A percentile compares a stretch with the other conserved stretches of the same genome.
phyloP scores from a whole-genome alignment of 768 basidiomycete species.

The Tricholomella constricta region DNA sequence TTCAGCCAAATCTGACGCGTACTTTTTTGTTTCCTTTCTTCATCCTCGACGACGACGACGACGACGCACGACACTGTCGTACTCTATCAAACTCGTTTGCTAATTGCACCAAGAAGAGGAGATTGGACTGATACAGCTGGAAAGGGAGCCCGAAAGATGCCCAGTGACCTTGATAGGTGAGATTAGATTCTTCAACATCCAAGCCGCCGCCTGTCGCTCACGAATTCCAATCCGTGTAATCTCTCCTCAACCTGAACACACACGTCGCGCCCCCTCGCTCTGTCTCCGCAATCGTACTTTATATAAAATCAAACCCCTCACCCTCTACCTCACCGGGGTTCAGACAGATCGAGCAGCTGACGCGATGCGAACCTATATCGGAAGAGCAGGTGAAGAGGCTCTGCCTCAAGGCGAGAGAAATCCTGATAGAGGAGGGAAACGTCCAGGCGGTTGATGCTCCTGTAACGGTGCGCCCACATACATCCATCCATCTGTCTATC shows the following conservation, averaged over 20 bases:
- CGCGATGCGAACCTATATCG: constrained; percentile 92
- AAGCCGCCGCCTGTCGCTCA: neutral
- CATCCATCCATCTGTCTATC: constrained; percentile 11
- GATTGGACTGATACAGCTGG: neutral
- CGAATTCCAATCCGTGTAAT: neutral
- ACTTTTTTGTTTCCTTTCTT: constrained; percentile 1
- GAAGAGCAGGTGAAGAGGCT: constrained; percentile 95
- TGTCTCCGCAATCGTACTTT: too few species aligned
- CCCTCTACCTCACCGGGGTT: constrained; percentile 3
- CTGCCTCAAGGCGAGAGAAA: constrained; percentile 95
- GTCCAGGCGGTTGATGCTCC: constrained; percentile 92
- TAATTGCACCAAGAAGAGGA: neutral
- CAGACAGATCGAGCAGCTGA: constrained; percentile 94
- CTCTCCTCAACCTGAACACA: neutral
- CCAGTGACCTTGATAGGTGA: constrained; percentile 29
- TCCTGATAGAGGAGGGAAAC: constrained; percentile 96
- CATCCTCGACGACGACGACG: neutral
- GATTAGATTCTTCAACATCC: neutral
- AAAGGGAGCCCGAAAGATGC: constrained; percentile 12
- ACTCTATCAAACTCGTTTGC: too few species aligned
- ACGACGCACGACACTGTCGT: too few species aligned
- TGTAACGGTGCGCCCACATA: constrained; percentile 70
- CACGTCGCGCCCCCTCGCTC: too few species aligned
- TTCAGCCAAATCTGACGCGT: too few species aligned
- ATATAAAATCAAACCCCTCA: too few species aligned